phyloP scores from a whole-genome alignment of 2,329 filamentous ascomycete genomes.

The Nigrospora oryzae region DNA sequence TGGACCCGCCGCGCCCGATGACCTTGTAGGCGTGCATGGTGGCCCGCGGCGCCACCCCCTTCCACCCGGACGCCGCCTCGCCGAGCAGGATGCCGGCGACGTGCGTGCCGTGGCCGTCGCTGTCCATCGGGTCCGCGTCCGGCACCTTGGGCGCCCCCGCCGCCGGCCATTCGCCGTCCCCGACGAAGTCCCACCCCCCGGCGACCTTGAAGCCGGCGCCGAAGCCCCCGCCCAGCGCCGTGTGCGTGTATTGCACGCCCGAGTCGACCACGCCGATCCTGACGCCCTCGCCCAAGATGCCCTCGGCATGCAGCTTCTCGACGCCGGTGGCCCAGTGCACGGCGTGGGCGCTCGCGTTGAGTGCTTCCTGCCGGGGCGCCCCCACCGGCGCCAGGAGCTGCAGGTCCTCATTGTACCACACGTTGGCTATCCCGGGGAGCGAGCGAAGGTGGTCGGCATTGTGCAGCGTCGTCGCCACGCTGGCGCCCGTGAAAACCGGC shows the following conservation, averaged over 20 bases:
- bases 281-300: slow-evolving; percentile 8
- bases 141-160: not conserved
- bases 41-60: slow-evolving; percentile 8
- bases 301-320: slow-evolving; percentile 7
- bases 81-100: slow-evolving; percentile 6
- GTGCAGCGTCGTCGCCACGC: too few relatives aligned
- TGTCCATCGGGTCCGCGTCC: slow-evolving; percentile 3
- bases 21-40: slow-evolving; percentile 6
- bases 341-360: too few relatives aligned
- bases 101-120: slow-evolving; percentile 8
- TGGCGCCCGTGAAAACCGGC: too few relatives aligned
- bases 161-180: slow-evolving; percentile 5
- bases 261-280: slow-evolving; percentile 11
- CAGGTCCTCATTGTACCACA: too few relatives aligned
- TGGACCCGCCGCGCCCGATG: slow-evolving; percentile 5
- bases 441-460: too few relatives aligned
- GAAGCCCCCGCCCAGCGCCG: slow-evolving; percentile 6
- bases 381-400: too few relatives aligned
- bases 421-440: too few relatives aligned
- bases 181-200: slow-evolving; percentile 7
- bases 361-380: too few relatives aligned
- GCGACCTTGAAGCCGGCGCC: slow-evolving; percentile 8
- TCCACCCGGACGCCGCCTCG: slow-evolving; percentile 1
- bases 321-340: slow-evolving; percentile 1
- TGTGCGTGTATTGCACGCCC: slow-evolving; percentile 9